Percentiles rank a stretch among this genome's conserved stretches.
These are phyloP conservation scores for Phaeolepiota aurea DNA, from an alignment of 768 basidiomycete genomes.

Conservation along the genomic window DNA sequence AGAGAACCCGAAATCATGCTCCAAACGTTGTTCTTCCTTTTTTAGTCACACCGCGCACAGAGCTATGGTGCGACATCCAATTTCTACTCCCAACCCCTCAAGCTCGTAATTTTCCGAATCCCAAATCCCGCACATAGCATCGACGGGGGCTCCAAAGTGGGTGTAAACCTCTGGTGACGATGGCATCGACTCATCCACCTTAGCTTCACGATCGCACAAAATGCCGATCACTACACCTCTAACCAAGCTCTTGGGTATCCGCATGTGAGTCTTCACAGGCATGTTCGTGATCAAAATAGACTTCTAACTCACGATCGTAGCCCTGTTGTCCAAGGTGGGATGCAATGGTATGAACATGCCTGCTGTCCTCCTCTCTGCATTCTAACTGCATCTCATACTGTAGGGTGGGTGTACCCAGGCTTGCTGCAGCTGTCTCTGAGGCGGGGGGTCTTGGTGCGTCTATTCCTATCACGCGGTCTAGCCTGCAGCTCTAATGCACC, in stretches of 20 bases:
- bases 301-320: slow-evolving; percentile 25
- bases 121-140: no score
- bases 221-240: slow-evolving; percentile 45
- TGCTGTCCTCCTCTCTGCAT: not conserved
- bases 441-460: slow-evolving; percentile 72
- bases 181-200: slow-evolving; percentile 1
- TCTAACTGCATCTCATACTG: not conserved
- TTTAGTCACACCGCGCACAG: no score
- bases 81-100: no score
- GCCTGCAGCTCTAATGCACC: not conserved
- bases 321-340: slow-evolving; percentile 81
- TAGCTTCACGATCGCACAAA: slow-evolving; percentile 1
- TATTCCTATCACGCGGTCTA: not conserved
- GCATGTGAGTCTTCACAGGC: slow-evolving; percentile 38
- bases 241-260: slow-evolving; percentile 58
- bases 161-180: no score
- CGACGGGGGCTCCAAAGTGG: no score
- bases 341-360: slow-evolving; percentile 64
- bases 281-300: not conserved
- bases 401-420: slow-evolving; percentile 74
- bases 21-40: no score
- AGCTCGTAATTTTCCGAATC: no score
- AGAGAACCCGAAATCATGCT: no score
- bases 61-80: no score
- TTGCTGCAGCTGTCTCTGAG: slow-evolving; percentile 74